phyloP scores from a whole-genome alignment of 2,329 filamentous ascomycete genomes.

The Pseudofabraea citricarpa region DNA sequence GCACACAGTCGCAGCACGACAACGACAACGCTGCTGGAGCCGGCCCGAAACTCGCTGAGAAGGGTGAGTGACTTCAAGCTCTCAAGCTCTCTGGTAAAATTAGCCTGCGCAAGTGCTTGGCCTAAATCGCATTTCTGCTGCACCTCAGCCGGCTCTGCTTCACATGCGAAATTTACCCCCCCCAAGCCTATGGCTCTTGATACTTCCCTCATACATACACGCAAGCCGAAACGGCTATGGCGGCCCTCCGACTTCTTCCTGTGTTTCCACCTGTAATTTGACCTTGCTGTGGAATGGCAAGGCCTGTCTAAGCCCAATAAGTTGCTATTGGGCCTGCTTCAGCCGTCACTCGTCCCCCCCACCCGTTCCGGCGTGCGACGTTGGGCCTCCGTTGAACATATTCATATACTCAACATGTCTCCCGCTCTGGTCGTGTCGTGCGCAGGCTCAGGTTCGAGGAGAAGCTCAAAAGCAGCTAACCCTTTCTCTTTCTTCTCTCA shows the following conservation, averaged over 20 bases:
- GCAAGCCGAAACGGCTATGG: not conserved
- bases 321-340: not conserved
- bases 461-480: not conserved
- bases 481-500: not conserved
- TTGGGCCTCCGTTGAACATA: constrained; percentile 1
- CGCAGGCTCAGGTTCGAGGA: not conserved
- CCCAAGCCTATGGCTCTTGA: not conserved
- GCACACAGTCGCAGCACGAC: no score
- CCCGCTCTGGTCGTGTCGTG: not conserved
- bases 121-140: no score
- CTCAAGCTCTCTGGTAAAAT: no score
- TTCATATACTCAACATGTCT: constrained; percentile 1
- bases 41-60: not conserved
- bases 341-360: not conserved
- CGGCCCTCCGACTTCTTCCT: not conserved
- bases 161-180: no score
- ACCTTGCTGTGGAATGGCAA: constrained; percentile 1
- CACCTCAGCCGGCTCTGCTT: no score
- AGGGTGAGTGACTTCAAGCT: not conserved
- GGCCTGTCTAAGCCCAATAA: not conserved
- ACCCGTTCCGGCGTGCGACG: not conserved
- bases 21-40: no score
- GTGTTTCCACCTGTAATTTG: not conserved
- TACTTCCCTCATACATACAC: not conserved
- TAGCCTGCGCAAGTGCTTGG: no score